Conservation (phyloP, 805 yeast species). For the Kazachstania bromeliacearum region DNA sequence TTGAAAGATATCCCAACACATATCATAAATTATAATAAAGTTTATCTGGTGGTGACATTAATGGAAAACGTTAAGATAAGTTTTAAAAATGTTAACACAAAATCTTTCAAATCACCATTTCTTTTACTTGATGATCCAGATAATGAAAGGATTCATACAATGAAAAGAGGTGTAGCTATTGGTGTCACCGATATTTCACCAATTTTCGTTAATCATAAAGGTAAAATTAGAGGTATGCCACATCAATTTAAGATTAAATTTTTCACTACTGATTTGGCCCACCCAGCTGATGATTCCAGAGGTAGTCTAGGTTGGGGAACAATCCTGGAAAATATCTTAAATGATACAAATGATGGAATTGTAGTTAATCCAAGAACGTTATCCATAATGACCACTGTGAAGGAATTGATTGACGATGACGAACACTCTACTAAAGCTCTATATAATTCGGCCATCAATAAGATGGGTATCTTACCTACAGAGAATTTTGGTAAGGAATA, state of each 20-base stretch:
- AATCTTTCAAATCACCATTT: constrained; percentile 17
- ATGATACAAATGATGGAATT: constrained; percentile 66
- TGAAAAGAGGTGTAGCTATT: constrained; percentile 76
- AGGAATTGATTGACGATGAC: constrained; percentile 46
- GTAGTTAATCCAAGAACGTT: constrained; percentile 79
- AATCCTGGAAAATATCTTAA: constrained; percentile 63
- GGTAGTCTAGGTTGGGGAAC: constrained; percentile 74
- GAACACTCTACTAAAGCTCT: background rate
- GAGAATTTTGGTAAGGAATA: constrained; percentile 52
- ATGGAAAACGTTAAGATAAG: constrained; percentile 51
- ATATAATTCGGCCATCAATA: background rate
- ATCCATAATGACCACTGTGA: constrained; percentile 55
- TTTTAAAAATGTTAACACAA: constrained; percentile 4
- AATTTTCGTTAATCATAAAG: constrained; percentile 57
- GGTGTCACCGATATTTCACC: constrained; percentile 83
- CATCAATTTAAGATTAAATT: constrained; percentile 64
- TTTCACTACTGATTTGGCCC: constrained; percentile 43
- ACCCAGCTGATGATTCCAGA: background rate
- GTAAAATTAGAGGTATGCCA: constrained; percentile 44
- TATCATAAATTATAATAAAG: constrained; percentile 52
- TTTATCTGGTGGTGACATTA: constrained; percentile 66
- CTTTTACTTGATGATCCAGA: constrained; percentile 13
- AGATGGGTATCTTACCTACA: constrained; percentile 37
- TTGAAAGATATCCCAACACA: constrained; percentile 63
- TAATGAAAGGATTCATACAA: constrained; percentile 13